These are phyloP conservation scores for Cordyceps sp. DNA, from an alignment of 2,329 filamentous ascomycete genomes.

Conservation along the genomic window DNA sequence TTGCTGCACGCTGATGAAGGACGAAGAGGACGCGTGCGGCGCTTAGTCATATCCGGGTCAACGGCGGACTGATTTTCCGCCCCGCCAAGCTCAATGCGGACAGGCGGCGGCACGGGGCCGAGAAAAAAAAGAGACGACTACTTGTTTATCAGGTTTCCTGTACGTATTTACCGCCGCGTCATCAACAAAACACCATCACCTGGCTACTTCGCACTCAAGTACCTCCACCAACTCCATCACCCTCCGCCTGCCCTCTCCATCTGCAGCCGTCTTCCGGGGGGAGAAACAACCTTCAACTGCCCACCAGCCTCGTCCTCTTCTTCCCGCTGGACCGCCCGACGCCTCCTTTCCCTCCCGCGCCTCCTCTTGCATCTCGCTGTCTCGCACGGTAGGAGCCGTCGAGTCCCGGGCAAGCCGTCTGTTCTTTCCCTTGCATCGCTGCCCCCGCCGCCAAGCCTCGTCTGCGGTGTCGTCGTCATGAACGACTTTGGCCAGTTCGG, in stretches of 20 bases:
- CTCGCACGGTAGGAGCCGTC: neutral
- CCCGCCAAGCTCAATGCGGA: no score
- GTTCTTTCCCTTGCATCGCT: neutral
- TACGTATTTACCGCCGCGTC: neutral
- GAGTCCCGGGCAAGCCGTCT: neutral
- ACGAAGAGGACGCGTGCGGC: neutral
- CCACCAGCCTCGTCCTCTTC: neutral
- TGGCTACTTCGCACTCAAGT: neutral
- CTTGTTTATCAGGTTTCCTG: neutral
- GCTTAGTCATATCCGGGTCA: no score
- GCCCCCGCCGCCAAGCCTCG: neutral
- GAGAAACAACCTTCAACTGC: neutral
- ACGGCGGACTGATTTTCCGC: no score
- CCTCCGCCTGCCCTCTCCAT: no score
- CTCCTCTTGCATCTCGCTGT: neutral
- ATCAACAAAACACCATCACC: neutral
- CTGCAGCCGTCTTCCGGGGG: no score
- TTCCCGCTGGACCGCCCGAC: neutral
- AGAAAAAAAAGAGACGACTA: slow-evolving; percentile 1
- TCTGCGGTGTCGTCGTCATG: slow-evolving; percentile 27
- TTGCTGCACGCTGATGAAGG: neutral
- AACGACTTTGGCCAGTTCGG: slow-evolving; percentile 55
- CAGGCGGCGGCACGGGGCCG: no score
- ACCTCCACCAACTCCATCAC: neutral
- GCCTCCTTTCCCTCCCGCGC: neutral